Evolutionary conservation across 208 protist species (phyloP), one percentile per base, ranked within the genome.

Genomic region (Trypanosomatidae sp.): DNA sequence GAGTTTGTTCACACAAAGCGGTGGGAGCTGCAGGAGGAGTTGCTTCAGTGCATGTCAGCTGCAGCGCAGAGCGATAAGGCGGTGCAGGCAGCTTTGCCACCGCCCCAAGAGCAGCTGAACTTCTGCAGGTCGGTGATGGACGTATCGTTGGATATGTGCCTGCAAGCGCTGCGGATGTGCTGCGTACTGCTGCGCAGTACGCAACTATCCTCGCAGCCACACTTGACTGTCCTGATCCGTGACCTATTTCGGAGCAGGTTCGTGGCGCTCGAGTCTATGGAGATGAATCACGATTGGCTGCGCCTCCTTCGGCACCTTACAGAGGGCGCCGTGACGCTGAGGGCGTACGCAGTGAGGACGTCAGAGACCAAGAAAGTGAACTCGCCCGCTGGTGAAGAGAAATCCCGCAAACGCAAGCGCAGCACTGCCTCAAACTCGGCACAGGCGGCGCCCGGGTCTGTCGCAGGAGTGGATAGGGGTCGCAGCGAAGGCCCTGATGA

Each of bases 251-350:
- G 74, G 22, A 73, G 70, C 22, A 81, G 87, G 44, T 71, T 94
- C 5, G 36, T 52, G 2, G 69, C 71, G 0, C 75, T 94, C 3
- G 73, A 52, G 33, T 46, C 75, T 15, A 71, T 88, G 52, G 83
- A 91, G 62, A 83, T 94, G 64, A 91, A 94, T 69, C 80, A 84
- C 36, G 90, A 93, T 33, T 96, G 92, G 92, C 86, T 94, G 64
- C 88, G 93, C 9, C 77, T 94, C 0, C 80, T 96, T 52, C 82
- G 88, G 28, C 82, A 79, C 33, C 60, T 92, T 43, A 87, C 88
- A 7, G 89, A 92, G 66, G 81, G 79, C 28, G 69, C 91, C 3
- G 76, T 96, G 17, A 91, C 88, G 44, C 78, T 92, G 62, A 62
- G 77, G 28, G 78, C 82, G 9, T 90, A 86, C 81, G 33, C 30